phyloP scores from a whole-genome alignment of 2,329 filamentous ascomycete genomes.

The Aspergillus pseudonomiae region DNA sequence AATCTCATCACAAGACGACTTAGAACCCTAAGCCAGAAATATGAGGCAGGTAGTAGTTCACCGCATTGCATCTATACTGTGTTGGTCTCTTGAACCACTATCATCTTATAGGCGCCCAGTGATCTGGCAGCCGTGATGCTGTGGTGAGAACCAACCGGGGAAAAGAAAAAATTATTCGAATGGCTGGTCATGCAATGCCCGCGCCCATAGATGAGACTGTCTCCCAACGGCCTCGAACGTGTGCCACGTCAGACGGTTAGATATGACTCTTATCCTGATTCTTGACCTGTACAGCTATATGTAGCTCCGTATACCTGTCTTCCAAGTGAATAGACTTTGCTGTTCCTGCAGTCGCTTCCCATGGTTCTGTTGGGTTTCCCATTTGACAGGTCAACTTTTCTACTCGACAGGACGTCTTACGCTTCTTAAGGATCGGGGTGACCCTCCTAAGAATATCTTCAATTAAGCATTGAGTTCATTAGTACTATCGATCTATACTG shows the following conservation, averaged over 20 bases:
- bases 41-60: not conserved
- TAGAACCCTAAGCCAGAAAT: not conserved
- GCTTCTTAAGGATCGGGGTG: not conserved
- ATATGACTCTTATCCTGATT: not conserved
- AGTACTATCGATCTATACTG: not conserved
- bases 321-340: slow-evolving; percentile 11
- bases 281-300: slow-evolving; percentile 5
- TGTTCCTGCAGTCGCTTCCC: slow-evolving; percentile 15
- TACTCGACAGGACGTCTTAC: not conserved
- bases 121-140: not conserved
- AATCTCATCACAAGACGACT: slow-evolving; percentile 1
- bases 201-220: not conserved
- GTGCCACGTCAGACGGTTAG: slow-evolving; percentile 13
- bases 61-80: too few relatives aligned
- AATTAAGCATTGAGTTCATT: not conserved
- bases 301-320: not conserved
- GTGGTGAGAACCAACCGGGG: not conserved
- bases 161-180: not conserved
- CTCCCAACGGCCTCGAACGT: not conserved
- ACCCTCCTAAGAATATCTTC: not conserved
- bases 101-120: not conserved
- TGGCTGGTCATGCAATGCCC: slow-evolving; percentile 3
- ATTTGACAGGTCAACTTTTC: not conserved
- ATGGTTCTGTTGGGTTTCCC: not conserved
- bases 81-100: not conserved